Conservation (phyloP, 441 rosid species). For the Pelargonium exstipulatum region DNA sequence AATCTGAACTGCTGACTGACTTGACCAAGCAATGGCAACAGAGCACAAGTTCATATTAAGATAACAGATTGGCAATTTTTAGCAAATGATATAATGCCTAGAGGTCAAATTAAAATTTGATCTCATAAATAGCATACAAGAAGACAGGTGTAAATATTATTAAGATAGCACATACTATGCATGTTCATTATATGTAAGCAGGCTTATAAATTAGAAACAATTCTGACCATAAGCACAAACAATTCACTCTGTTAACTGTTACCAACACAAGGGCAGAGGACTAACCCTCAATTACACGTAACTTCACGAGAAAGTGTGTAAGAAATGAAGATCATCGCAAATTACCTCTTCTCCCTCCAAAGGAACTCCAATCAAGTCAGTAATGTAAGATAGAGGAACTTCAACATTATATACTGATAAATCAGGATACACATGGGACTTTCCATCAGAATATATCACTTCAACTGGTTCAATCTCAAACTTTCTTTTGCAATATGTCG, state of each 20-base stretch:
- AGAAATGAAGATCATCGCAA: background rate
- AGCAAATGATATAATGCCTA: too few relatives aligned
- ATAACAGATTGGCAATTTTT: too few relatives aligned
- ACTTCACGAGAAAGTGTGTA: background rate
- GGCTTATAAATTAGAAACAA: background rate
- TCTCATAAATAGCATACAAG: background rate
- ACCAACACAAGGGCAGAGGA: background rate
- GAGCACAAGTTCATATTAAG: too few relatives aligned
- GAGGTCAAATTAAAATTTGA: background rate
- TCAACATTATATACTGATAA: slow-evolving; percentile 61
- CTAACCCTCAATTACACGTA: background rate
- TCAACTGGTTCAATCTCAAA: slow-evolving; percentile 92
- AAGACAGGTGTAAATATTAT: background rate
- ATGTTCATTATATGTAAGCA: background rate
- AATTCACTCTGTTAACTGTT: background rate
- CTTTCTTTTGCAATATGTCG: slow-evolving; percentile 61
- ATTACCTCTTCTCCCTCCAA: slow-evolving; percentile 70
- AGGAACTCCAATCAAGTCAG: slow-evolving; percentile 65
- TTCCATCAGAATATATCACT: slow-evolving; percentile 59
- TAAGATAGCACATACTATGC: background rate
- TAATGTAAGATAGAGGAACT: slow-evolving; percentile 73
- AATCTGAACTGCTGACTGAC: too few relatives aligned
- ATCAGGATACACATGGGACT: slow-evolving; percentile 63
- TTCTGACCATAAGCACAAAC: background rate
- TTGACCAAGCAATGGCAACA: too few relatives aligned